Conservation (phyloP, 306 rosid genomes). For the Luffa aegyptiaca region DNA sequence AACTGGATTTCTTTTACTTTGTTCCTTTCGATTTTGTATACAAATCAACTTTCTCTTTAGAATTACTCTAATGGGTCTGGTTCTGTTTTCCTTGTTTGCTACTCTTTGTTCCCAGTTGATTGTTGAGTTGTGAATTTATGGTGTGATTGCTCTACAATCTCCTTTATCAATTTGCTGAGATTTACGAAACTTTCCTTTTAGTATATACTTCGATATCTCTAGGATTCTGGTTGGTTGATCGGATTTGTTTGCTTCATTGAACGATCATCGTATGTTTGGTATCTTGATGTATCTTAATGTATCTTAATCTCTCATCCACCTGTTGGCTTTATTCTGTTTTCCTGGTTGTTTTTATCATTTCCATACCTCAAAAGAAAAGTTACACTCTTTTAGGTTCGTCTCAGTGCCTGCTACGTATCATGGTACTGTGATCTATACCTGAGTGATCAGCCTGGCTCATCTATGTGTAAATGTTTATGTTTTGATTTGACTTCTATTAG, state of each 20-base stretch:
- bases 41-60: not conserved
- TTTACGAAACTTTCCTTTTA: not conserved
- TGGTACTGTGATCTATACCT: not conserved
- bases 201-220: not conserved
- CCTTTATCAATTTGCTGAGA: not conserved
- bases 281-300: not conserved
- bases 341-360: not conserved
- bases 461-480: not conserved
- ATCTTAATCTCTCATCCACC: not conserved
- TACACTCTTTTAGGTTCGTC: not conserved
- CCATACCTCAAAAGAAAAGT: not conserved
- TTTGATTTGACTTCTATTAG: not conserved
- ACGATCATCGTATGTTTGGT: not conserved
- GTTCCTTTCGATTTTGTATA: not conserved
- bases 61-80: not conserved
- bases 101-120: not conserved
- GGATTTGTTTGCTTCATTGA: not conserved
- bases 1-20: not conserved
- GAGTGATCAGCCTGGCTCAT: not conserved
- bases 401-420: not conserved
- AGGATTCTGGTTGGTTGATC: not conserved
- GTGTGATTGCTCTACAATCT: not conserved
- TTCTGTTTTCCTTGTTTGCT: not conserved
- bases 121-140: not conserved
- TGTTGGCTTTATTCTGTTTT: not conserved